Evolutionary conservation across 106 monocot genomes (phyloP).

Genomic region (Dioscorea zingiberensis): DNA sequence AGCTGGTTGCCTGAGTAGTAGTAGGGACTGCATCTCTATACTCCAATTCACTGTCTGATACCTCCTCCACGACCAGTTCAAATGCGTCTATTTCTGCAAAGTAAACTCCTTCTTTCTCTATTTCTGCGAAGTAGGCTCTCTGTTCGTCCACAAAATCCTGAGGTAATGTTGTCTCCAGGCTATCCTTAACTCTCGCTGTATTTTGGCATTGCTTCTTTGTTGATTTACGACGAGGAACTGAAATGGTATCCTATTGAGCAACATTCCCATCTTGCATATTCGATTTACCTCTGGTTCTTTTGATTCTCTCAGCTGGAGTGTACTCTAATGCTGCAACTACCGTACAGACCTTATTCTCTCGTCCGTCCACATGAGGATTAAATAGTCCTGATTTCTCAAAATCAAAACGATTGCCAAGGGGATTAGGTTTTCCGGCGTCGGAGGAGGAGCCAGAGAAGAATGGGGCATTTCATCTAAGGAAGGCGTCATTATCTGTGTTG

Average conservation of each 20-base stretch:
- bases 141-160: conserved; percentile 10
- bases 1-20: no score
- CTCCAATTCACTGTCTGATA: conserved; percentile 7
- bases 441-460: not conserved
- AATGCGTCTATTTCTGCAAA: conserved; percentile 9
- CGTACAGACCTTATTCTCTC: no score
- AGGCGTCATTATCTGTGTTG: no score
- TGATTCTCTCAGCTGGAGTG: no score
- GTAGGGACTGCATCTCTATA: no score
- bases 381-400: no score
- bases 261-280: not conserved
- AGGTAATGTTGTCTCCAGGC: not conserved
- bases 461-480: no score
- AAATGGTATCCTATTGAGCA: not conserved
- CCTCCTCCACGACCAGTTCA: conserved; percentile 7
- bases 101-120: no score
- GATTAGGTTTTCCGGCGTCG: not conserved
- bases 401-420: no score
- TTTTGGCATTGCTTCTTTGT: not conserved
- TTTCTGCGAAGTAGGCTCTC: conserved; percentile 11
- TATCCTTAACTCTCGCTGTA: not conserved
- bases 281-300: not conserved
- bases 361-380: no score
- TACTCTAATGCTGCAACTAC: no score
- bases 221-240: not conserved